A percentile compares a stretch with the other conserved stretches of the same genome.
phyloP scores from a whole-genome alignment of 1,284 basidiomycete species.

The Cutaneotrichosporon cutaneum region DNA sequence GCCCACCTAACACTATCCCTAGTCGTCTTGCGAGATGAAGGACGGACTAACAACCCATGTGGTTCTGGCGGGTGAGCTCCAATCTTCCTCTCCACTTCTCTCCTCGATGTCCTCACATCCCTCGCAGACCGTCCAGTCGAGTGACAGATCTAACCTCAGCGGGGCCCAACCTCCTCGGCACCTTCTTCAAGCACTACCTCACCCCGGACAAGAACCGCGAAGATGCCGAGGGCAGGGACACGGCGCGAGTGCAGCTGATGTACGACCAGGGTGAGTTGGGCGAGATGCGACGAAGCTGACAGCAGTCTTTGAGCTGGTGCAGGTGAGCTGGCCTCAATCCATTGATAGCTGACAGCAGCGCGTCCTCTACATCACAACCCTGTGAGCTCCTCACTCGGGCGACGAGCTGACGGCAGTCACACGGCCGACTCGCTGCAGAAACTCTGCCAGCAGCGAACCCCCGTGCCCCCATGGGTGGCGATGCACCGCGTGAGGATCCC shows the following conservation, averaged over 20 bases:
- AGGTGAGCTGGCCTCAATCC: conserved; percentile 58
- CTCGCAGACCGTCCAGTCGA: no score
- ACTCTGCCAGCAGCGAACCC: conserved; percentile 80
- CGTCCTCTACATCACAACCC: conserved; percentile 62
- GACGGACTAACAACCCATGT: conserved; percentile 9
- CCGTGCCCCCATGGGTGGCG: conserved; percentile 84
- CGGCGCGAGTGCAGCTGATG: conserved; percentile 72
- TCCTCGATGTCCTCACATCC: no score
- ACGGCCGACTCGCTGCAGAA: conserved; percentile 81
- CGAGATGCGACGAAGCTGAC: neutral
- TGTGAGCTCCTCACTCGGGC: conserved; percentile 31
- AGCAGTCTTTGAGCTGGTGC: conserved; percentile 40
- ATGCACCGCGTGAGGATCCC: conserved; percentile 70
- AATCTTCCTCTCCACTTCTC: neutral
- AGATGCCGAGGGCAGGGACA: conserved; percentile 50
- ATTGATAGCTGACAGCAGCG: conserved; percentile 50
- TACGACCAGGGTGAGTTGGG: conserved; percentile 67
- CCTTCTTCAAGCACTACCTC: conserved; percentile 78
- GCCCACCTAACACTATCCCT: neutral
- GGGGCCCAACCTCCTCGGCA: conserved; percentile 49
- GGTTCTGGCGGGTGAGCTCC: neutral
- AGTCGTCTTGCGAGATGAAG: neutral
- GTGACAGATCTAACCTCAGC: neutral
- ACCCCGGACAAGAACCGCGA: conserved; percentile 57
- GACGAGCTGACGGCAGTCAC: conserved; percentile 55